A percentile compares a stretch with the other conserved stretches of the same genome.
These are phyloP conservation scores for Trichosporon faecale DNA, from an alignment of 1,284 basidiomycete species.

Conservation along the genomic window DNA sequence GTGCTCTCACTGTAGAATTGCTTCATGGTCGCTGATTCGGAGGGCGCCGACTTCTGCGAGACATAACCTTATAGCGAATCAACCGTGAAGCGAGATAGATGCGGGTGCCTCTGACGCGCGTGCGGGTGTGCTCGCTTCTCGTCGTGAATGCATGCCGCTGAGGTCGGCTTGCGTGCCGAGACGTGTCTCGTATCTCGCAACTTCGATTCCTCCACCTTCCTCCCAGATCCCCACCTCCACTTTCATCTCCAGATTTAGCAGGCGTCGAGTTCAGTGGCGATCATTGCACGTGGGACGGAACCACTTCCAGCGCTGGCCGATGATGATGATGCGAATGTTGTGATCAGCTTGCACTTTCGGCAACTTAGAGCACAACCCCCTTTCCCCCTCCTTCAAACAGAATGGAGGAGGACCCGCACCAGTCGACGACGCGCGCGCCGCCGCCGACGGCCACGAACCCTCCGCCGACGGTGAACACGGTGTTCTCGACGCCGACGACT, in stretches of 20 bases:
- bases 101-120: neutral
- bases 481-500: neutral
- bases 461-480: neutral
- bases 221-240: neutral
- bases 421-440: neutral
- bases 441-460: neutral
- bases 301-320: neutral
- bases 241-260: neutral
- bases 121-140: neutral
- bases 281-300: constrained; percentile 7
- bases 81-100: neutral
- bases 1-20: neutral
- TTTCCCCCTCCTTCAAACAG: neutral
- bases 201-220: neutral
- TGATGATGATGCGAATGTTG: neutral
- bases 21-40: neutral
- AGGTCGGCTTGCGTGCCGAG: neutral
- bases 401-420: constrained; percentile 13
- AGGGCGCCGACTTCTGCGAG: neutral
- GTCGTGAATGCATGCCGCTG: neutral
- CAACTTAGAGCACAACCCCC: neutral
- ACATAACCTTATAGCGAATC: neutral
- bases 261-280: neutral
- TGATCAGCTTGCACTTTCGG: neutral
- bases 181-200: neutral